Conservation (phyloP, 2,329 filamentous ascomycete species). For the Colletotrichum noveboracense region DNA sequence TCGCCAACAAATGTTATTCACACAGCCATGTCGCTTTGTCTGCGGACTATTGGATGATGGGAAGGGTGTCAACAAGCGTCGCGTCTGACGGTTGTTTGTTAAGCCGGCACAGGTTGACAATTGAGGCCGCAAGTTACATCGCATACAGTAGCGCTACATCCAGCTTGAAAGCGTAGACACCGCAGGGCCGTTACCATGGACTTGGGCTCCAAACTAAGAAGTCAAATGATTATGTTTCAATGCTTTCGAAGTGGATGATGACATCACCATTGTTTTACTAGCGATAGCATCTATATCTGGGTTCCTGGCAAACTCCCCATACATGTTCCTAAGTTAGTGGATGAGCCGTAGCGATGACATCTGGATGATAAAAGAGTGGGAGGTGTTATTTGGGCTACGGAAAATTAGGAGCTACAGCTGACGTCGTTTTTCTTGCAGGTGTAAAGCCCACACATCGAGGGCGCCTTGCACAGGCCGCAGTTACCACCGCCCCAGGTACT, state of each 20-base stretch:
- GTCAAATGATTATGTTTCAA: neutral
- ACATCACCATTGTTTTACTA: fast-evolving
- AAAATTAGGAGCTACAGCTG: neutral
- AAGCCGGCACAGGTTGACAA: neutral
- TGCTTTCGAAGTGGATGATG: neutral
- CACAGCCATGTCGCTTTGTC: neutral
- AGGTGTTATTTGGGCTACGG: neutral
- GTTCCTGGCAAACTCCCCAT: neutral
- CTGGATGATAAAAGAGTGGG: neutral
- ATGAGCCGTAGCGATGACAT: neutral
- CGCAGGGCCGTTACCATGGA: neutral
- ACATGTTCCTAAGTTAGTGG: neutral
- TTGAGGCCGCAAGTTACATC: neutral
- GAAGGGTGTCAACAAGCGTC: neutral
- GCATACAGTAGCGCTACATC: neutral
- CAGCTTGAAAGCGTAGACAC: neutral
- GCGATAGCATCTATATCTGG: neutral
- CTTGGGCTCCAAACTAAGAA: neutral
- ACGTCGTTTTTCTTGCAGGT: neutral
- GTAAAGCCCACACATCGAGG: neutral
- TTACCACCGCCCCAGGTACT: neutral
- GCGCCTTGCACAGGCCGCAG: neutral
- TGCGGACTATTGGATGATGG: neutral
- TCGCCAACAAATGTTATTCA: neutral
- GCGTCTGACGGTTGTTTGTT: neutral